A percentile compares a stretch with the other conserved stretches of the same genome.
Conservation (phyloP, 768 basidiomycete genomes). For the Phanerochaete sordida region DNA sequence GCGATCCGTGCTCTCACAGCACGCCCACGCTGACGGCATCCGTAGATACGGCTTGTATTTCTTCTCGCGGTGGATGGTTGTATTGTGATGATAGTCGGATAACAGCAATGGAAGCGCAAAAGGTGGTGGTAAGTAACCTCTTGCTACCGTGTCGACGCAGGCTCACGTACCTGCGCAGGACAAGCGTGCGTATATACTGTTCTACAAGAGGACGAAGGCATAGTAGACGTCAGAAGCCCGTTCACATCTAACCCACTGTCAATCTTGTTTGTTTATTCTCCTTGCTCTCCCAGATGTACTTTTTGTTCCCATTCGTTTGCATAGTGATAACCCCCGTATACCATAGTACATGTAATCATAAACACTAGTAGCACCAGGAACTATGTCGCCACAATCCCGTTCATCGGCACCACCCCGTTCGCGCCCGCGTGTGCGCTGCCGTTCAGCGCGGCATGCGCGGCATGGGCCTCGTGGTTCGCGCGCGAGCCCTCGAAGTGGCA, state of each 20-base stretch:
- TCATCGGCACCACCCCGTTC: constrained; percentile 6
- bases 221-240: not conserved
- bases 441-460: constrained; percentile 10
- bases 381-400: constrained; percentile 20
- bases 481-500: constrained; percentile 31
- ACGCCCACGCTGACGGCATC: constrained; percentile 1
- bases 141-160: constrained; percentile 2
- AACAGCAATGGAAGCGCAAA: constrained; percentile 64
- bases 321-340: constrained; percentile 15
- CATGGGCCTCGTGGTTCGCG: too few relatives aligned
- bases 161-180: constrained; percentile 44
- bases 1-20: not conserved
- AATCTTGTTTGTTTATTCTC: constrained; percentile 12
- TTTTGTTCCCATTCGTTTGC: not conserved
- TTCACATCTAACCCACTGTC: not conserved
- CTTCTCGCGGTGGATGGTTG: constrained; percentile 84
- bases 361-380: constrained; percentile 1
- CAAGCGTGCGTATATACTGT: constrained; percentile 73
- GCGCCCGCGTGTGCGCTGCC: not conserved
- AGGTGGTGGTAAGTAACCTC: constrained; percentile 69
- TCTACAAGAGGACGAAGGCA: constrained; percentile 40
- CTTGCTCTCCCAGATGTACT: constrained; percentile 9
- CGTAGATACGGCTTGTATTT: constrained; percentile 89
- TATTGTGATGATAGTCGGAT: constrained; percentile 94
- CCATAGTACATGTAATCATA: constrained; percentile 38